Evolutionary conservation across 192 early-diverging fungal species (phyloP).

Genomic region (Neocallimastix lanati): DNA sequence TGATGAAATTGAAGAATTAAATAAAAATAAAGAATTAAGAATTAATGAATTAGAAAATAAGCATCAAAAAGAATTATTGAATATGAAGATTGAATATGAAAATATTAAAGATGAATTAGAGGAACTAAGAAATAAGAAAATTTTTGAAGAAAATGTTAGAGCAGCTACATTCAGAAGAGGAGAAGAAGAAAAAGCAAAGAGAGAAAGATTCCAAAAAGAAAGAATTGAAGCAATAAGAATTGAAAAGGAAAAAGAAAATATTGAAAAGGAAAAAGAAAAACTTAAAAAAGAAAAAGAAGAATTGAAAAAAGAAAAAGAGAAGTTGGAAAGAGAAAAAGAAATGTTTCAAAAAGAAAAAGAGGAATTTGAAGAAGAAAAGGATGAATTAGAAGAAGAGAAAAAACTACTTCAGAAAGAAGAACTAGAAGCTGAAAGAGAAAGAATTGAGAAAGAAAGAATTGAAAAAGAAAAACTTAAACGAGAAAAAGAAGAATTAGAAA

Average conservation of each 20-base stretch:
- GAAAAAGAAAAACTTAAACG: neutral
- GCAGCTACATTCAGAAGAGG: too few relatives aligned
- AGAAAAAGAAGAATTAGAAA: neutral
- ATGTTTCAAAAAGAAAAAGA: too few relatives aligned
- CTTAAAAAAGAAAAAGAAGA: too few relatives aligned
- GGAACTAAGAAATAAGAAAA: too few relatives aligned
- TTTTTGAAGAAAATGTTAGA: too few relatives aligned
- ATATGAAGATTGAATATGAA: neutral
- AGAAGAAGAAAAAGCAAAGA: too few relatives aligned
- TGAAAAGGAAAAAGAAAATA: too few relatives aligned
- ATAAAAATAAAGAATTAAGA: neutral
- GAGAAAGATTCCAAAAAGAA: too few relatives aligned
- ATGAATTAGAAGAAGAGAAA: neutral
- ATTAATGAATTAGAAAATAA: neutral
- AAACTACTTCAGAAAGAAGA: neutral
- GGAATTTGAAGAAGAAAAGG: neutral
- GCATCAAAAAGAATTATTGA: neutral
- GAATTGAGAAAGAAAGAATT: neutral
- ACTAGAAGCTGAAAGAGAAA: neutral
- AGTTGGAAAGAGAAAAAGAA: too few relatives aligned
- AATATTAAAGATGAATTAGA: neutral
- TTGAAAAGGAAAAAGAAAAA: too few relatives aligned
- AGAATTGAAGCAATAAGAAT: too few relatives aligned
- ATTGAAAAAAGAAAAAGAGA: too few relatives aligned
- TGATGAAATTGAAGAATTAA: neutral